These are phyloP conservation scores for Pelargonium nanum DNA, from an alignment of 345 rosid species.

Conservation along the genomic window DNA sequence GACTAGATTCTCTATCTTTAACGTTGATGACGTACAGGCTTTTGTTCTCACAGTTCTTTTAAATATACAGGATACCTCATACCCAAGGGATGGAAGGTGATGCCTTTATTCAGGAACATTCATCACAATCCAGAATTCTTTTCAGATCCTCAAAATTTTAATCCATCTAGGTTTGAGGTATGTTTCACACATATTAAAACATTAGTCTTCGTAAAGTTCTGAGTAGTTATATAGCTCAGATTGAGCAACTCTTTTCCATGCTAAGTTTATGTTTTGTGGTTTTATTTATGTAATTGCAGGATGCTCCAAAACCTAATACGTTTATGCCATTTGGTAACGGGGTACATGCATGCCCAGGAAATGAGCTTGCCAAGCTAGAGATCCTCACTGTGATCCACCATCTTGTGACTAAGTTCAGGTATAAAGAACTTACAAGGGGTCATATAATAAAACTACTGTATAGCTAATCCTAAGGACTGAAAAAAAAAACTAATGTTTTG, in stretches of 20 bases:
- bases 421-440: constrained; percentile 1
- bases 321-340: constrained; percentile 95
- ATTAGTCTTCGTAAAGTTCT: neutral
- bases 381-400: constrained; percentile 71
- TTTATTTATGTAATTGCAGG: constrained; percentile 25
- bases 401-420: constrained; percentile 61
- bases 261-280: neutral
- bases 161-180: constrained; percentile 90
- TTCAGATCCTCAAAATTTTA: constrained; percentile 60
- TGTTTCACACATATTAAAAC: neutral
- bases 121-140: constrained; percentile 74
- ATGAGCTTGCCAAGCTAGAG: constrained; percentile 85
- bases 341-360: constrained; percentile 91
- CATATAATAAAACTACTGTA: no score
- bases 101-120: constrained; percentile 94
- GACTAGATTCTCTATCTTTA: neutral
- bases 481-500: neutral
- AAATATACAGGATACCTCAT: constrained; percentile 56
- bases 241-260: neutral
- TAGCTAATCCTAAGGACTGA: neutral
- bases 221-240: neutral
- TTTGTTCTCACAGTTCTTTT: neutral
- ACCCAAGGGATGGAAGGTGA: constrained; percentile 98
- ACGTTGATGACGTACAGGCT: neutral
- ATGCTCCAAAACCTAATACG: constrained; percentile 61